Conservation (phyloP, 495 filamentous ascomycete species). For the Parathielavia appendiculata region DNA sequence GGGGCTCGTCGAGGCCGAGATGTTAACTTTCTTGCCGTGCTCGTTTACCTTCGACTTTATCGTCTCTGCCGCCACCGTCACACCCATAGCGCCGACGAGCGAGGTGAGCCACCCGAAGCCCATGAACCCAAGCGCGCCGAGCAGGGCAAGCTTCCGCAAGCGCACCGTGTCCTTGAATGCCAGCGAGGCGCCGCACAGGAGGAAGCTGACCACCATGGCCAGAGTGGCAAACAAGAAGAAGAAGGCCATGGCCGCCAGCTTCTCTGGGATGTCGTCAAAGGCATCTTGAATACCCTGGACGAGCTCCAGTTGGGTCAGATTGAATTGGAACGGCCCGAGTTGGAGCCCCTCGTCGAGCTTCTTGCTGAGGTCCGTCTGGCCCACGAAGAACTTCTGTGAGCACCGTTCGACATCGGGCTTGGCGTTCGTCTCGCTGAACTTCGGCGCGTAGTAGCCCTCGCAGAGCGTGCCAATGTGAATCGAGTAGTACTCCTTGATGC, state of each 20-base stretch:
- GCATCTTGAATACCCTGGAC: constrained; percentile 55
- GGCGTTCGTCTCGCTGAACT: constrained; percentile 39
- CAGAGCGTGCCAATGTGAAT: constrained; percentile 66
- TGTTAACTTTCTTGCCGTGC: constrained; percentile 33
- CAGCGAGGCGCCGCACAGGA: constrained; percentile 29
- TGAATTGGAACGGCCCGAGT: constrained; percentile 43
- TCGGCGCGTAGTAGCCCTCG: constrained; percentile 52
- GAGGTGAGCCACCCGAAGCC: constrained; percentile 18
- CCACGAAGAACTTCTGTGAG: constrained; percentile 50
- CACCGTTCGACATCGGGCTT: constrained; percentile 56
- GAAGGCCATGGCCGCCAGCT: constrained; percentile 52
- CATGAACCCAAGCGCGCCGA: not conserved
- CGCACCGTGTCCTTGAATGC: not conserved
- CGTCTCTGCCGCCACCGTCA: constrained; percentile 31
- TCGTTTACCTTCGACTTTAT: constrained; percentile 33
- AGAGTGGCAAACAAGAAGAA: constrained; percentile 55
- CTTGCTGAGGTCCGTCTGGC: constrained; percentile 53
- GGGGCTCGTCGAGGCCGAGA: constrained; percentile 59
- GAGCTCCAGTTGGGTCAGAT: constrained; percentile 54
- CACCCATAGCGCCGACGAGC: constrained; percentile 27
- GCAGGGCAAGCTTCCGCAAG: not conserved
- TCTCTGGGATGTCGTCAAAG: constrained; percentile 47
- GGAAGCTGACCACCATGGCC: constrained; percentile 34
- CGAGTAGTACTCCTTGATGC: constrained; percentile 67
- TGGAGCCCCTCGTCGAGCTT: constrained; percentile 50